A percentile compares a stretch with the other conserved stretches of the same genome.
phyloP scores from a whole-genome alignment of 2,329 filamentous ascomycete species.

The Colletotrichum echinochloae region DNA sequence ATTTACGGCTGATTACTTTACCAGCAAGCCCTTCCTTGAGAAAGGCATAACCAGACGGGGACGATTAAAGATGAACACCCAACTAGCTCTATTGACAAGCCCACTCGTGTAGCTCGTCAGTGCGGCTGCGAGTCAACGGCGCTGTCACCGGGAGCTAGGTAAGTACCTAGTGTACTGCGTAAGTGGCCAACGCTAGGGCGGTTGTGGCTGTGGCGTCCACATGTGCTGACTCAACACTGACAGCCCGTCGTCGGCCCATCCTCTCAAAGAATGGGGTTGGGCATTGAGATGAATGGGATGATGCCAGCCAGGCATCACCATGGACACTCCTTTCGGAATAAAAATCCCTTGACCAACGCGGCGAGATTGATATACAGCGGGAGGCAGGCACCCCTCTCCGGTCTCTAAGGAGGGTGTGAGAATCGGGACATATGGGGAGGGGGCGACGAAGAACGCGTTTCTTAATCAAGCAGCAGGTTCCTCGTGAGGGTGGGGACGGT shows the following conservation, averaged over 20 bases:
- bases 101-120: slow-evolving; percentile 34
- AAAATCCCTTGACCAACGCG: slow-evolving; percentile 14
- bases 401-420: slow-evolving; percentile 29
- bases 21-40: slow-evolving; percentile 37
- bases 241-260: slow-evolving; percentile 27
- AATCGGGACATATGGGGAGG: slow-evolving; percentile 18
- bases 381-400: slow-evolving; percentile 18
- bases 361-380: slow-evolving; percentile 10
- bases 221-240: slow-evolving; percentile 39
- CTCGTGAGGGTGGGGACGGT: slow-evolving; percentile 51
- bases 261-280: slow-evolving; percentile 15
- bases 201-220: slow-evolving; percentile 29
- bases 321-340: slow-evolving; percentile 8
- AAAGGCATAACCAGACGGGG: slow-evolving; percentile 4
- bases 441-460: slow-evolving; percentile 45
- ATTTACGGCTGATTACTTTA: slow-evolving; percentile 7
- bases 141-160: slow-evolving; percentile 21
- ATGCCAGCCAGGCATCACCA: not conserved
- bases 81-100: slow-evolving; percentile 28
- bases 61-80: slow-evolving; percentile 30
- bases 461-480: slow-evolving; percentile 52
- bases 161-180: not conserved
- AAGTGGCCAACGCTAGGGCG: slow-evolving; percentile 32
- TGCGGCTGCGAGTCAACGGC: slow-evolving; percentile 39
- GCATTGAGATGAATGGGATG: slow-evolving; percentile 8